Evolutionary conservation across 257 asterid genomes (phyloP).

Genomic region (Capsicum rhomboideum): DNA sequence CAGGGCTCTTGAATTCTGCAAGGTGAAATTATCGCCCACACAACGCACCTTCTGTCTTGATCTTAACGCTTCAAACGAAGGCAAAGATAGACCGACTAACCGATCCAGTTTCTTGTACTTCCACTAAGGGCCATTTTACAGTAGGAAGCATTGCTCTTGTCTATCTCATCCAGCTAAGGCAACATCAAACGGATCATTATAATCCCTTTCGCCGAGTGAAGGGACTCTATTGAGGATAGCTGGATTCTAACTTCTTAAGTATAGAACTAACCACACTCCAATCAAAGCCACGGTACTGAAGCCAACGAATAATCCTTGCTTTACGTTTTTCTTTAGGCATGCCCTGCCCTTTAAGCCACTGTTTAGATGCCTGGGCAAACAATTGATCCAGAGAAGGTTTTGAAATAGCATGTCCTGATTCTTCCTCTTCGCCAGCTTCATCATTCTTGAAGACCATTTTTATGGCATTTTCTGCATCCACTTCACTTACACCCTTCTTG

Average conservation of each 20-base stretch:
- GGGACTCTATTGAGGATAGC: slow-evolving; percentile 28
- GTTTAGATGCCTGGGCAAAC: slow-evolving; percentile 60
- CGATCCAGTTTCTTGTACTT: not conserved
- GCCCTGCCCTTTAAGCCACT: slow-evolving; percentile 61
- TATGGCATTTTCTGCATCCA: slow-evolving; percentile 59
- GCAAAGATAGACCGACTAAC: not conserved
- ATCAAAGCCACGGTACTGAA: slow-evolving; percentile 87
- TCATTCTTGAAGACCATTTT: slow-evolving; percentile 43
- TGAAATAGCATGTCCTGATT: slow-evolving; percentile 50
- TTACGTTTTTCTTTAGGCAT: slow-evolving; percentile 51
- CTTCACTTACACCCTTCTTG: slow-evolving; percentile 55
- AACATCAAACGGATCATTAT: not conserved
- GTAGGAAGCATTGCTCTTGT: not conserved
- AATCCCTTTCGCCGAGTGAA: not conserved
- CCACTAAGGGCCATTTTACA: not conserved
- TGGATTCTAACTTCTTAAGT: slow-evolving; percentile 53
- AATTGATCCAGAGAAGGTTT: slow-evolving; percentile 58
- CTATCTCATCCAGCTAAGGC: not conserved
- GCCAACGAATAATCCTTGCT: slow-evolving; percentile 76
- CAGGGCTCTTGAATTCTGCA: not conserved
- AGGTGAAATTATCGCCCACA: not conserved
- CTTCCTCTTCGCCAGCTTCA: slow-evolving; percentile 33
- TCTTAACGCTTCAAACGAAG: not conserved
- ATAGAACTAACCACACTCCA: slow-evolving; percentile 44
- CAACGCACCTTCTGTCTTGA: not conserved